Conservation (phyloP, 2,329 filamentous ascomycete genomes). For the Stagonosporopsis rhizophila region DNA sequence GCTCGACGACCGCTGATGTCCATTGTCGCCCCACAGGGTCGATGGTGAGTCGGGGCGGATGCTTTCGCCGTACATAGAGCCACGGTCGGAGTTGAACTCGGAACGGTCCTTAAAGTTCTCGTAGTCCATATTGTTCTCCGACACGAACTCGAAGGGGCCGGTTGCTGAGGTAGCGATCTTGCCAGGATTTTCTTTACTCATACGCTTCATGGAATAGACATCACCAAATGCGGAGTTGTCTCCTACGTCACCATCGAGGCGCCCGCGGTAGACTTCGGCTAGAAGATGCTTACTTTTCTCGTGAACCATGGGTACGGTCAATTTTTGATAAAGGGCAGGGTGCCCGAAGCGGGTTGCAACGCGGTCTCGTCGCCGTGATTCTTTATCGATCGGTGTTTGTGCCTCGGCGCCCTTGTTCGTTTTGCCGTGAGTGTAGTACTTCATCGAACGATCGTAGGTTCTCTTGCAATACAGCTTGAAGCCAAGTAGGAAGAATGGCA, state of each 20-base stretch:
- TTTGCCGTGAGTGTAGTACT: slow-evolving; percentile 77
- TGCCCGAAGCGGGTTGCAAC: slow-evolving; percentile 82
- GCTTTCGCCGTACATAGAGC: slow-evolving; percentile 65
- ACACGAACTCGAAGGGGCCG: slow-evolving; percentile 84
- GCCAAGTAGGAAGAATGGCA: slow-evolving; percentile 77
- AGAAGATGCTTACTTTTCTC: slow-evolving; percentile 87
- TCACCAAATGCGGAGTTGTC: slow-evolving; percentile 80
- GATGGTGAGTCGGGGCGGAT: slow-evolving; percentile 67
- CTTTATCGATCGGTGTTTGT: slow-evolving; percentile 50
- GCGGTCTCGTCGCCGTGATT: slow-evolving; percentile 64
- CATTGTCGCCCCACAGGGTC: slow-evolving; percentile 28
- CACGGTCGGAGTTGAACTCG: slow-evolving; percentile 86
- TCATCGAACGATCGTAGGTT: slow-evolving; percentile 78
- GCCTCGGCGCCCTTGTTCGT: slow-evolving; percentile 58
- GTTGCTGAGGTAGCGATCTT: slow-evolving; percentile 49
- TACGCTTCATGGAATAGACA: slow-evolving; percentile 79
- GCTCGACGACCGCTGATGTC: slow-evolving; percentile 33
- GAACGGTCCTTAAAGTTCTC: slow-evolving; percentile 89
- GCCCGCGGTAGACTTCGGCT: slow-evolving; percentile 83
- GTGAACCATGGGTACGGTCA: slow-evolving; percentile 95
- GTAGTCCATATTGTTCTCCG: slow-evolving; percentile 86
- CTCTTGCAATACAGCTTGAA: slow-evolving; percentile 88
- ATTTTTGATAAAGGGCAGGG: slow-evolving; percentile 84
- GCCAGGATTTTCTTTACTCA: slow-evolving; percentile 68
- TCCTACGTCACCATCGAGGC: slow-evolving; percentile 67